Evolutionary conservation across 805 yeast genomes (phyloP), one percentile per base, ranked within the genome.

Genomic region (Kodamaea neixiangensis): DNA sequence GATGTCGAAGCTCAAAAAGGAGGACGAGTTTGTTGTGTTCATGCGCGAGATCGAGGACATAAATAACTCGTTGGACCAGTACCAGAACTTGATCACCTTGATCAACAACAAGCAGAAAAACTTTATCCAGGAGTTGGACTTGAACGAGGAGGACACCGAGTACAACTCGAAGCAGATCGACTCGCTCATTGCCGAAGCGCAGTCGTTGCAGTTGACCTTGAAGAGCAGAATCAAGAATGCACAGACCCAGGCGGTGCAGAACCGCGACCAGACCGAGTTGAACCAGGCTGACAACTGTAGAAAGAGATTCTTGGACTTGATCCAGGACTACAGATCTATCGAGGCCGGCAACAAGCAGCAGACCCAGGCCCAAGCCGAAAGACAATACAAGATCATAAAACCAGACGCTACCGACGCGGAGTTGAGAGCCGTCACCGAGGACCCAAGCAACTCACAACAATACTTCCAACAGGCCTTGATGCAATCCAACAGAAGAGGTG

Each of bases 381-480:
- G 97, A 69, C 98, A 93, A 78, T 92, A 87, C 75, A 85, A 83
- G 65, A 89, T 94, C 63, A 94, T 89, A 56, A 87, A 85, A 62
- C 96, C 96, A 7, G 87, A 85, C 54, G 94, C 96, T 3, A 79
- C 93, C 15, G 87, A 87, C 21, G 87, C 78, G 46, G 96, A 93
- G 73, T 88, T 93, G 54, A 83, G 82, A 57, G 89, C 86, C 48
- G 96, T 92, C 46, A 85, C 92, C 52, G 92, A 86, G 59, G 96
- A 90, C 62, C 82, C 82, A 49, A 46, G 45, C 48, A 88, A 87
- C 57, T 87, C 90, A 48, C 91, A 87, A 66, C 98, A 93, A 73
- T 89, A 92, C 61, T 94, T 94, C 73, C 90, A 96, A 53, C 96
- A 91, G 72, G 97, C 97, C 14, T 78, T 90, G 57, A 77, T 86